Base-by-base conservation (phyloP, 352 stramenopile species). In the Aphanomyces invadans region DNA sequence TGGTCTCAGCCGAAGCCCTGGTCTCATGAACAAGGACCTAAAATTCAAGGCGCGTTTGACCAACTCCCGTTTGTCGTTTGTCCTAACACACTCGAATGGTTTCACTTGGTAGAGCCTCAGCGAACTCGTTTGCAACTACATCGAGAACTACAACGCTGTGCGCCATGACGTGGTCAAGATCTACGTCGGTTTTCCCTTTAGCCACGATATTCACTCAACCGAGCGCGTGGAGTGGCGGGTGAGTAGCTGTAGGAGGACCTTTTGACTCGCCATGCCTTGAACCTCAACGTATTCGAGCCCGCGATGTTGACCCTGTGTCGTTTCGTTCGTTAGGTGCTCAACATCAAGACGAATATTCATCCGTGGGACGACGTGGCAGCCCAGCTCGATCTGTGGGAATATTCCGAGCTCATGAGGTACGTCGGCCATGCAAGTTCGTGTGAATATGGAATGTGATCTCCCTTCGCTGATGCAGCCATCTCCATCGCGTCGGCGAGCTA, bases 211-310 rank as follows among this genome's bases (percentile, higher is more conserved):
- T 46, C 85, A 95, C 71, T 94, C 84, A 36, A 88, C 84, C 0
- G 87, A 95, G 64, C 84, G 86, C 69, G 83, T 96, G 19, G 76
- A 95, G 45, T 96, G 87, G 87, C 74, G 87, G 56, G 82, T 90
- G 61, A 17, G 76, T 78, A n/a, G n/a, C n/a, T n/a, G n/a, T n/a
- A n/a, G n/a, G n/a, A n/a, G n/a, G n/a, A 26, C 4, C 11, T 62
- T 64, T 23, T 52, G 2, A 64, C 31, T 3, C 23, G 33, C 19
- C 53, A 44, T 46, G 31, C 17, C 38, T 31, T n/a, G n/a, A 33
- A 23, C 21, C 19, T 10, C 17, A 17, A 31, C 17, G 31, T 19
- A 44, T 23, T 10, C 2, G 2, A 56, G 4, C 4, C 10, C 36
- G 12, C 7, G 48, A 36, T 38, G 10, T 11, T 51, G 61, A 9